Conservation (phyloP, 257 asterid genomes). For the Nicotiana attenuata region DNA sequence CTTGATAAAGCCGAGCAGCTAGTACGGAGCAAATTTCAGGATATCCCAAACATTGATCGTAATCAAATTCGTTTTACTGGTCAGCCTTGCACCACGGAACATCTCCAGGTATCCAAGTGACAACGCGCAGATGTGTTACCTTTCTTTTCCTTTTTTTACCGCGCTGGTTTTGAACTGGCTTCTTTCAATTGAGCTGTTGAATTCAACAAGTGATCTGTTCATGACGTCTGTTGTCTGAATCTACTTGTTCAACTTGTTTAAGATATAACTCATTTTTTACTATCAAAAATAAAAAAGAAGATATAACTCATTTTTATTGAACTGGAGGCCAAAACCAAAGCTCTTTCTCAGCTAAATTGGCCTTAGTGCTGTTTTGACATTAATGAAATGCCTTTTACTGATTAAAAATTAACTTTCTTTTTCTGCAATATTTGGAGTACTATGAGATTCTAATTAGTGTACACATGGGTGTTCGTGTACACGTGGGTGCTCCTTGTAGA, state of each 20-base stretch:
- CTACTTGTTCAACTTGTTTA: background rate
- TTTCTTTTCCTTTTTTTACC: background rate
- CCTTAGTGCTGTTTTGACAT: no score
- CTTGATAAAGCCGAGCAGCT: constrained; percentile 74
- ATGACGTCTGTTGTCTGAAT: background rate
- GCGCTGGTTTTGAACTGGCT: background rate
- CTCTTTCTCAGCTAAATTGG: no score
- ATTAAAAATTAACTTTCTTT: no score
- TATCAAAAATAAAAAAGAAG: no score
- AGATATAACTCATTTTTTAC: background rate
- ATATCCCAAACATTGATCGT: constrained; percentile 61
- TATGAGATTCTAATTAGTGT: no score
- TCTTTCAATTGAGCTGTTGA: background rate
- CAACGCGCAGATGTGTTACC: background rate
- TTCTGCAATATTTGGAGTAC: no score
- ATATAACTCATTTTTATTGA: no score
- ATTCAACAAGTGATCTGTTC: background rate
- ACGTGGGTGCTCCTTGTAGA: no score
- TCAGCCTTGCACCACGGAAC: constrained; percentile 76
- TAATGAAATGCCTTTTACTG: no score
- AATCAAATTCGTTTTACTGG: constrained; percentile 58
- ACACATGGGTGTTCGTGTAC: no score
- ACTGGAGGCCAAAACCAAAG: background rate
- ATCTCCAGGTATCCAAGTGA: constrained; percentile 58
- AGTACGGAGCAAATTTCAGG: constrained; percentile 75